Evolutionary conservation across 768 basidiomycete genomes (phyloP), one percentile per base, ranked within the genome.

Genomic region (Russula lepida): DNA sequence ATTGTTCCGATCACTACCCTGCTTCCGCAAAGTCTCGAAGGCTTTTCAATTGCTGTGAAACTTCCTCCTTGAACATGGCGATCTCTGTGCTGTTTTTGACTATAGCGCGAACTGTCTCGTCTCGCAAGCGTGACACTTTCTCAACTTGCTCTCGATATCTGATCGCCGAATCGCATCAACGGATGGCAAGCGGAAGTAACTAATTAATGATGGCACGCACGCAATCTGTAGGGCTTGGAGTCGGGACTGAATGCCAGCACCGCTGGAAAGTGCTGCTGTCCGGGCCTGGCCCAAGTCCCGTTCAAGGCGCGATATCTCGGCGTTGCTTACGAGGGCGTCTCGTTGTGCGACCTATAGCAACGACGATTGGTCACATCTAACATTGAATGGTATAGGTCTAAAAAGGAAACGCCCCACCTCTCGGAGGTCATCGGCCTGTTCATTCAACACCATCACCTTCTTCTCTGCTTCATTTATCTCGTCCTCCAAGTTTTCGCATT

Each of bases 31-130:
- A 86, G 59, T 84, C 82, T 67, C 82, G 80, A 41, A 91, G 75
- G 65, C 86, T 81, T 66, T 80, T 78, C 30, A 92, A 77, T 67
- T 85, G 83, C 56, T 80, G 80, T 46, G 88, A 87, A 13, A 90
- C 83, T 60, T 86, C 86, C 56, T 86, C 82, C 72, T 90, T 90
- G 77, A 92, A 91, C 68, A 83, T 79, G 17, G 84, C 86, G 37
- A 91, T 88, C 64, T 92, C 90, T 64, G 86, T 88, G 67, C 86
- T 87, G 71, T 85, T 90, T 77, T 90, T 92, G 60, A 88, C 81
- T 62, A 92, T 89, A 19, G 85, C 86, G 0, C 88, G 83, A 48
- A 89, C 81, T 0, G 88, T 90, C 67, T 90, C 89, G 57, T 92
- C 89, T 65, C 83, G 86, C 30, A 92, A 69, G 52, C 88, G 81